These are phyloP conservation scores for Debaryomycetaceae sp. DNA, from an alignment of 1,139 yeast genomes.

Conservation along the genomic window DNA sequence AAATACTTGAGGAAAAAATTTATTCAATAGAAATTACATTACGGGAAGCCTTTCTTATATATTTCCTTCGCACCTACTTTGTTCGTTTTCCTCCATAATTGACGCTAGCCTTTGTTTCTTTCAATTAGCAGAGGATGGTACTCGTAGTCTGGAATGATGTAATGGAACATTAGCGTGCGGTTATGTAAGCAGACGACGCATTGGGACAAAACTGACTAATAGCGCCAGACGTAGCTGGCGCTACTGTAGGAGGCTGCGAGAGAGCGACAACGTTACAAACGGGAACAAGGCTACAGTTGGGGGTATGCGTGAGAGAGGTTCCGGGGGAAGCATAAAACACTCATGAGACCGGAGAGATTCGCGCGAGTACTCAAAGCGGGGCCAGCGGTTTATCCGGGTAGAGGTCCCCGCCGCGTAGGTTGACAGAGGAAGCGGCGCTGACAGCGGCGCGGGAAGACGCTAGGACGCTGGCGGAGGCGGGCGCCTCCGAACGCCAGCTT, in stretches of 20 bases:
- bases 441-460: too few relatives aligned
- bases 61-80: not conserved
- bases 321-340: not conserved
- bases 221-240: not conserved
- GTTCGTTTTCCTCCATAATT: not conserved
- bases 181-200: not conserved
- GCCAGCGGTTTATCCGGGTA: not conserved
- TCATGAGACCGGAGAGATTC: too few relatives aligned
- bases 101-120: not conserved
- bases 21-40: too few relatives aligned
- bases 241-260: not conserved
- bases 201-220: not conserved
- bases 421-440: not conserved
- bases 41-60: not conserved
- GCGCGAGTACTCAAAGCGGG: too few relatives aligned
- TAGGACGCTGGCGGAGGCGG: too few relatives aligned
- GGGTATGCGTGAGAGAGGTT: not conserved
- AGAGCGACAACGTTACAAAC: not conserved
- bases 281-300: not conserved
- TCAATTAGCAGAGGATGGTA: not conserved
- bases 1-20: not conserved
- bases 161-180: not conserved
- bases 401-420: not conserved
- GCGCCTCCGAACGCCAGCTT: too few relatives aligned
- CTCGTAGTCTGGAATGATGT: not conserved